Base-by-base conservation (phyloP, 179 eudicot species). In the Monotropa hypopitys region DNA sequence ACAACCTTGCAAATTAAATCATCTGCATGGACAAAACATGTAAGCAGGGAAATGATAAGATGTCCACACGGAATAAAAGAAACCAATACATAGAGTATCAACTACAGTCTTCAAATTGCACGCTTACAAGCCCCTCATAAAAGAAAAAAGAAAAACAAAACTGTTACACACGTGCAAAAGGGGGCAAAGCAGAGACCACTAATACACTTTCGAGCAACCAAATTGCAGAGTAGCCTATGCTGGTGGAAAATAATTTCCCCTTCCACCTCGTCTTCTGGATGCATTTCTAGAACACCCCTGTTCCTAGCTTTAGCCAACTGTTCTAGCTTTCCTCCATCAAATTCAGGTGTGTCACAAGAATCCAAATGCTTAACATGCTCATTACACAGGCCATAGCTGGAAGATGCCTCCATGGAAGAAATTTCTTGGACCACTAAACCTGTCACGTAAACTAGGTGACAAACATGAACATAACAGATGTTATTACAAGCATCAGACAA, bases 241-340 rank as follows among this genome's bases (percentile, higher is more conserved):
- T 96, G 99, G 72, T 84, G 83, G 82, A 77, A 96, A 30, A 96
- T 78, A 33, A 96, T 86, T 78, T 91, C 98, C 80, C 97, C 98
- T 78, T 90, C 98, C 78, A 91, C 87, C 81, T 93, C 99, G 85
- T 88, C 88, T 56, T 80, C 90, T 0, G 98, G 99, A 76, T 81
- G 82, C 47, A 83, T 69, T 74, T 91, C 86, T 45, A 86, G 76
- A 71, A 85, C 57, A 23, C 83, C 88, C 81, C 66, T 72, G 75
- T 84, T 85, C 70, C 85, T 82, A 30, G 81, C 86, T 68, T 85
- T 77, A n/a, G 30, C 81, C 83, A 85, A 78, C 74, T 85, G 83
- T 54, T 84, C 86, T 33, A 81, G 43, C 40, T 83, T 80, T 33
- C 72, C 83, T 56, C 80, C 90, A 79, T 63, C 40, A 26, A 69